Percentiles rank a stretch among this genome's conserved stretches.
Conservation (phyloP, 805 yeast genomes). For the Starmerella vitae region DNA sequence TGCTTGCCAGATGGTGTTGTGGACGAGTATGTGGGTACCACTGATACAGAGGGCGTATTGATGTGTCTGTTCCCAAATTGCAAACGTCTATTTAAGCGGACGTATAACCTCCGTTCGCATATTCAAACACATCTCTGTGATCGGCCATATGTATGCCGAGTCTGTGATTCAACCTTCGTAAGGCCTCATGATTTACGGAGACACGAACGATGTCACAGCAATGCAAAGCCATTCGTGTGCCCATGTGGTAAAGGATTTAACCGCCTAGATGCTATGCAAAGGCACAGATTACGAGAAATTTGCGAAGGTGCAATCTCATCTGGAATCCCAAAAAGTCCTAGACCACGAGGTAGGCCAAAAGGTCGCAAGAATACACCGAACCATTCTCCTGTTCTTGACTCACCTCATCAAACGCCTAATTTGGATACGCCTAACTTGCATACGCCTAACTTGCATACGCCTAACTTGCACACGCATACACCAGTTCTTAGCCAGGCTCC, state of each 20-base stretch:
- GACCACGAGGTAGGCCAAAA: slow-evolving; percentile 17
- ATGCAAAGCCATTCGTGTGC: slow-evolving; percentile 52
- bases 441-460: background rate
- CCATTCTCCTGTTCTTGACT: slow-evolving; percentile 3
- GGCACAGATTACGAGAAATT: slow-evolving; percentile 67
- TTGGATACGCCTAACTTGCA: background rate
- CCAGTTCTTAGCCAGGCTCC: background rate
- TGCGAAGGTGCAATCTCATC: slow-evolving; percentile 56
- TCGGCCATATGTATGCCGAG: slow-evolving; percentile 70
- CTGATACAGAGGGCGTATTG: slow-evolving; percentile 56
- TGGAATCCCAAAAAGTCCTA: slow-evolving; percentile 12
- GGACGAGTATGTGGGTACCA: slow-evolving; percentile 70
- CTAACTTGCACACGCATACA: background rate
- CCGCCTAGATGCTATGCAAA: slow-evolving; percentile 72
- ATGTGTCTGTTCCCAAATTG: slow-evolving; percentile 67
- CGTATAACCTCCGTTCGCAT: slow-evolving; percentile 88
- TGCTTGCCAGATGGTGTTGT: slow-evolving; percentile 80
- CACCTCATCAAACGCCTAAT: background rate
- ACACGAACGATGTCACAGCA: slow-evolving; percentile 76
- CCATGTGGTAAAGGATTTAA: slow-evolving; percentile 92
- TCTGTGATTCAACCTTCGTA: slow-evolving; percentile 75
- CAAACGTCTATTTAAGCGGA: slow-evolving; percentile 68
- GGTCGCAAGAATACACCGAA: slow-evolving; percentile 10
- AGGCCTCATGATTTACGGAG: slow-evolving; percentile 89
- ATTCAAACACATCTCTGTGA: slow-evolving; percentile 94